A percentile compares a stretch with the other conserved stretches of the same genome.
phyloP scores from a whole-genome alignment of 2,329 filamentous ascomycete species.

The Pseudogymnoascus sp. region DNA sequence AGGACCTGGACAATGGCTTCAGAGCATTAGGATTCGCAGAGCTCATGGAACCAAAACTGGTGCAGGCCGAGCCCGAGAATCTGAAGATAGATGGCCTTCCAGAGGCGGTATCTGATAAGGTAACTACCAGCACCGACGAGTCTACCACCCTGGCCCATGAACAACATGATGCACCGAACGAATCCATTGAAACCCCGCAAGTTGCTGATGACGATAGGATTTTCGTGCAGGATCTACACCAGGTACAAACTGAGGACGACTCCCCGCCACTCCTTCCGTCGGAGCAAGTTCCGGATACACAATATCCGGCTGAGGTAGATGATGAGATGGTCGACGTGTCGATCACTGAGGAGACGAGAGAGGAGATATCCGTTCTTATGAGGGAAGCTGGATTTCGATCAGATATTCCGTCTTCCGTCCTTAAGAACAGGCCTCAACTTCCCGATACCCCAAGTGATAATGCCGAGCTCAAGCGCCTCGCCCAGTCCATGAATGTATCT shows the following conservation, averaged over 20 bases:
- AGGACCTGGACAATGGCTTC: constrained; percentile 46
- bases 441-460: constrained; percentile 20
- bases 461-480: constrained; percentile 17
- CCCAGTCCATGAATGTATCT: constrained; percentile 18
- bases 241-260: constrained; percentile 14
- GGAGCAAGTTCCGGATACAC: constrained; percentile 14
- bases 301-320: constrained; percentile 22
- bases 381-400: constrained; percentile 40
- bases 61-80: constrained; percentile 36
- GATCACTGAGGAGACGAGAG: constrained; percentile 21
- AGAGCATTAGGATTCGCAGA: constrained; percentile 52
- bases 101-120: constrained; percentile 3
- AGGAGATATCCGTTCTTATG: constrained; percentile 37
- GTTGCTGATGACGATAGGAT: constrained; percentile 14
- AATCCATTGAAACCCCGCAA: constrained; percentile 5
- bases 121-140: constrained; percentile 10
- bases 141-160: constrained; percentile 11
- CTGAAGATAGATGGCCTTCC: constrained; percentile 19
- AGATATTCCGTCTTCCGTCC: constrained; percentile 33
- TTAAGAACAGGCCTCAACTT: constrained; percentile 14
- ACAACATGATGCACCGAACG: constrained; percentile 10
- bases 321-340: constrained; percentile 22
- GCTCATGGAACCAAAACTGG: constrained; percentile 58
- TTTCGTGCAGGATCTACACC: constrained; percentile 10
- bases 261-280: constrained; percentile 11